Base-by-base conservation (phyloP, 768 basidiomycete species). In the Boletellus sp. region DNA sequence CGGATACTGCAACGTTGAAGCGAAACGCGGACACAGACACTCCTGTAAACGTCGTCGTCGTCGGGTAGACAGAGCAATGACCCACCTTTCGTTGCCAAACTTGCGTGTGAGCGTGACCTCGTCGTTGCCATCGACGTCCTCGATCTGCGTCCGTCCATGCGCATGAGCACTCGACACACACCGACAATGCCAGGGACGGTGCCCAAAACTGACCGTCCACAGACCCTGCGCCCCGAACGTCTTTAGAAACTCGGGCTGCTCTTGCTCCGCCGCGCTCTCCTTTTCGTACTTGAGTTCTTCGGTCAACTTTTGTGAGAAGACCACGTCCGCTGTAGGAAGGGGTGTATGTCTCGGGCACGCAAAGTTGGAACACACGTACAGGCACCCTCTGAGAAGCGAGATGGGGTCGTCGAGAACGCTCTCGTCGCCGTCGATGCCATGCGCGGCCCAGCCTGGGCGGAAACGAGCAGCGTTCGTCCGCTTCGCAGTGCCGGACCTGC, bases 31-130 rank as follows among this genome's bases (percentile, higher is more conserved):
- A 16, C n/a, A 31, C 17, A 6, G 15, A 17, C 28, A 36, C 28
- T 19, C 11, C 6, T 17, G 15, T 8, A 10, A 22, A 10, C 6
- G 37, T 34, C 36, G 9, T 28, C 26, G 7, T 10, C 28, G 3
- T 11, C 3, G 2, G 28, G 28, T 10, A 9, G 9, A n/a, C n/a
- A 48, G 46, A 15, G 28, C 28, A 35, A 26, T 23, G 12, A 79
- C 87, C 49, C 58, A 95, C 93, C 70, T 79, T 72, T 98, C 95
- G 59, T 90, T 91, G 53, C 91, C 94, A 68, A 92, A 95, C 58
- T 82, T 84, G 57, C 94, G 83, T n/a, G 74, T 74, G 37, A 98
- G 70, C 22, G 78, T 71, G 34, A 98, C 82, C 69, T 96, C 94
- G 67, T 95, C 94, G 47, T 81, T 78, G 33, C 87, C 88, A 6